Base-by-base conservation (phyloP, 176 grass and related monocot genomes). In the Oryza glaberrima region DNA sequence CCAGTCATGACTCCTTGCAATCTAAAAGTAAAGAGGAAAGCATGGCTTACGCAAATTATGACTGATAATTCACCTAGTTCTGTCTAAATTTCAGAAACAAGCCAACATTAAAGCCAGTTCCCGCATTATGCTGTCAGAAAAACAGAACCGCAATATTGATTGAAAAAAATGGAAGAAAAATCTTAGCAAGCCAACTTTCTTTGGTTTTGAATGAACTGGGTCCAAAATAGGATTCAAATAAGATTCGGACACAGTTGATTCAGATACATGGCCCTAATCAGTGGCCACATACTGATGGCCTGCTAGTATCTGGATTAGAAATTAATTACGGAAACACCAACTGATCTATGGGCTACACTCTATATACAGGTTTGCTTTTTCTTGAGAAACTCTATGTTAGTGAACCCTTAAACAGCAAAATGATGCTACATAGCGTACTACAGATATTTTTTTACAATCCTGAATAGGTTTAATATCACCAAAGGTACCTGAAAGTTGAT, bases 401-500 rank as follows among this genome's bases (percentile, higher is more conserved):
- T 64, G 43, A 77, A 65, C 38, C 0, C 36, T 20, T 54, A 76
- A 46, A 25, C 1, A 83, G 70, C 17, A 66, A 73, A 23, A 35
- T 43, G 32, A 80, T 86, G 56, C 41, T 65, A 86, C 47, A 9
- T 35, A 43, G 3, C 61, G 10, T 65, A 2, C 45, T 71, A 78
- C 12, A 65, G 32, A 4, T 44, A 83, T 16, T 2, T 66, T 66
- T 77, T 76, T 72, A 25, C 11, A 17, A 58, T 30, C 35, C 84
- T 76, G 71, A 2, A 65, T 54, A 86, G 3, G 34, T 77, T 46
- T 78, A 82, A 40, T 19, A 73, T 34, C 32, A 36, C 8, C 30
- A 54, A 68, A 80, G 26, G 54, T 91, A 98, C 96, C 89, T 98
- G 56, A 98, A 89, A 49, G 81, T 86, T 78, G 96, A 98, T 87